phyloP scores from a whole-genome alignment of 352 stramenopile species.

The Peronospora tabacina region DNA sequence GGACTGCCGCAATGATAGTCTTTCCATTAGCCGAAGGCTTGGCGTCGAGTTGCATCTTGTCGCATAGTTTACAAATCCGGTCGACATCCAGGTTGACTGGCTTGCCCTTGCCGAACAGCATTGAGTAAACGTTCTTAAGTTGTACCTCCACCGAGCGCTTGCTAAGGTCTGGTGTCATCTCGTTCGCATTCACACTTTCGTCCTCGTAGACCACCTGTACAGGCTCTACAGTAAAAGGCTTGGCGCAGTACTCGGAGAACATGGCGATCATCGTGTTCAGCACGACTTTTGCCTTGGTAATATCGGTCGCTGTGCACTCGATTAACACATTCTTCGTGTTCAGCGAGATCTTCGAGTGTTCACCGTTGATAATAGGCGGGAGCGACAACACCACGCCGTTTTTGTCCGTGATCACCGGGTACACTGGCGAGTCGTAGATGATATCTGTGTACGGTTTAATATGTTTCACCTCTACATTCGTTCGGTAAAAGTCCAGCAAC shows the following conservation, averaged over 20 bases:
- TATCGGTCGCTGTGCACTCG: constrained; percentile 98
- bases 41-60: constrained; percentile 98
- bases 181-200: constrained; percentile 43
- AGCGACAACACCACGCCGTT: constrained; percentile 95
- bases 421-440: constrained; percentile 98
- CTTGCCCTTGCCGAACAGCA: constrained; percentile 77
- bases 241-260: constrained; percentile 98
- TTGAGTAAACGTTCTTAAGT: constrained; percentile 84
- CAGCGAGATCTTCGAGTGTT: constrained; percentile 95
- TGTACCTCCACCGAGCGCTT: constrained; percentile 83
- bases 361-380: constrained; percentile 99
- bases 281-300: constrained; percentile 99
- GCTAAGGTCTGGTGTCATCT: constrained; percentile 91
- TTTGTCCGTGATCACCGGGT: constrained; percentile 95
- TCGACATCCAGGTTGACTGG: constrained; percentile 79
- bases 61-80: constrained; percentile 89
- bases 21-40: constrained; percentile 46
- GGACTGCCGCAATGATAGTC: constrained; percentile 90
- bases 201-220: constrained; percentile 96
- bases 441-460: constrained; percentile 99
- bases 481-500: constrained; percentile 94
- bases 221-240: constrained; percentile 94
- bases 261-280: constrained; percentile 99
- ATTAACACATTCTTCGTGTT: constrained; percentile 99
- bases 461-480: constrained; percentile 93